Base-by-base conservation (phyloP, 345 rosid species). In the Eucalyptus pauciflora region DNA sequence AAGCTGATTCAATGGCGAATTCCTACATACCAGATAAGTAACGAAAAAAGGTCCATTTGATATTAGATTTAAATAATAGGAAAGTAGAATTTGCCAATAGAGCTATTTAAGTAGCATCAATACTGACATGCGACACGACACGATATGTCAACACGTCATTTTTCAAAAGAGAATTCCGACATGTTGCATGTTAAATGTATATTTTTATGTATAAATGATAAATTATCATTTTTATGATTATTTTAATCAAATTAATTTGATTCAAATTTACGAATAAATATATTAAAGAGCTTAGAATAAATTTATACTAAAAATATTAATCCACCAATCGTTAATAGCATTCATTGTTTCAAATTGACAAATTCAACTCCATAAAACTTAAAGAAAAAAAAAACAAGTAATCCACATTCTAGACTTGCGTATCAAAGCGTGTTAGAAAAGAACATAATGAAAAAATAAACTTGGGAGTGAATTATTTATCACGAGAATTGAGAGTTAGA, bases 1-100 rank as follows among this genome's bases (percentile, higher is more conserved):
- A 92, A 89, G 93, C 91, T 85, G 94, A 93, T 54, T 91, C 94
- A 86, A 91, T 89, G 71, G 94, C 91, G 15, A 93, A 93, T 89
- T 52, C 86, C 89, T 88, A 41, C 83, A 64, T 15, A 67, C 41
- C 79, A 46, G 37, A 67, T 67, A 67, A 67, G 5, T 13, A 31
- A 15, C 4, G 0, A 87, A 14, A 87, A 64, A 31, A 29, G 49
- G 37, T 64, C 31, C 15, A 48, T 60, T 16, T 41, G 0, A 48
- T 87, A 22, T 87, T 31, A 41, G 14, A 50, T 67, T 67, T 67
- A 67, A 8, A 31, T 1, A 31, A 31, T 5, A 7, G 16, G 4
- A 31, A 67, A 67, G 41, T 1, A 67, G 10, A 31, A 15, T 67
- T 67, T 31, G 79, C 37, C 9, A 51, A 17, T 51, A 51, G 0